A percentile compares a stretch with the other conserved stretches of the same genome.
Conservation (phyloP, 2,329 filamentous ascomycete genomes). For the Hypoxylon sp. region DNA sequence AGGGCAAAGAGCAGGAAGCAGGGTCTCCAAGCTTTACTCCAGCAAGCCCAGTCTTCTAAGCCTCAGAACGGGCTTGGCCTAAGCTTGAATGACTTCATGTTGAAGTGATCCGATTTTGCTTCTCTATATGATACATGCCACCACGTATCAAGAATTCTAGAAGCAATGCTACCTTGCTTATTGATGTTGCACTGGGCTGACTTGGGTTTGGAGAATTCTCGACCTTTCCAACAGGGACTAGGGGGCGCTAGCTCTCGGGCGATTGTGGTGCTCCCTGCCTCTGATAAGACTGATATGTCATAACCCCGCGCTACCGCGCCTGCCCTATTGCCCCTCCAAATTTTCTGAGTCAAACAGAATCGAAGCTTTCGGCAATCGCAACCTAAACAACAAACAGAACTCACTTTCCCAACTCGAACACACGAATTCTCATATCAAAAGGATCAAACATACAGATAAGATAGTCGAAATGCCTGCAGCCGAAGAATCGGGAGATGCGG, state of each 20-base stretch:
- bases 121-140: no score
- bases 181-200: neutral
- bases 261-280: conserved; percentile 23
- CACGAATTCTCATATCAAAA: conserved; percentile 1
- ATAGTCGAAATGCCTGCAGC: conserved; percentile 58
- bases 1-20: conserved; percentile 74
- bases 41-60: conserved; percentile 60
- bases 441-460: neutral
- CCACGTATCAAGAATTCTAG: conserved; percentile 3
- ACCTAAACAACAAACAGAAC: neutral
- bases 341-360: conserved; percentile 45
- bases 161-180: conserved; percentile 24
- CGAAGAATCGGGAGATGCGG: conserved; percentile 53
- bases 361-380: conserved; percentile 15
- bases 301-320: conserved; percentile 54
- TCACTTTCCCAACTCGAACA: neutral
- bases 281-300: conserved; percentile 50
- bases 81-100: conserved; percentile 69
- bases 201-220: conserved; percentile 27
- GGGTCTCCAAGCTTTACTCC: conserved; percentile 74
- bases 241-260: conserved; percentile 31
- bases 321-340: conserved; percentile 58
- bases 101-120: conserved; percentile 50
- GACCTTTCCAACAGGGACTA: conserved; percentile 35
- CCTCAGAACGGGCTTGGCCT: conserved; percentile 56